Percentiles rank a stretch among this genome's conserved stretches.
Evolutionary conservation across 305 asterid genomes (phyloP).

Genomic region (Stenogyne calaminthoides): DNA sequence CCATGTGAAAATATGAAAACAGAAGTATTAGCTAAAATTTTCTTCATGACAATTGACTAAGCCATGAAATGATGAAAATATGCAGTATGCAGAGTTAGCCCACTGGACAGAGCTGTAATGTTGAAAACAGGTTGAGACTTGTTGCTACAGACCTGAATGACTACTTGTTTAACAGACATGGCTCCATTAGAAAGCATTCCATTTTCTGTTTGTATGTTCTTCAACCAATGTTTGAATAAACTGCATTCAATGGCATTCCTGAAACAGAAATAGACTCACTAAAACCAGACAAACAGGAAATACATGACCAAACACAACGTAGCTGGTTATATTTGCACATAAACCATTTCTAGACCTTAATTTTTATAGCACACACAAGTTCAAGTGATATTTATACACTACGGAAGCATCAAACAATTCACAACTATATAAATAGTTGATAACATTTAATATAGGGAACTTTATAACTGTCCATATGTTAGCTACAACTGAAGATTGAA

Average conservation of each 20-base stretch:
- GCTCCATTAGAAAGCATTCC: constrained; percentile 72
- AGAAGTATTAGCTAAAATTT: neutral
- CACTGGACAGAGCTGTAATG: constrained; percentile 12
- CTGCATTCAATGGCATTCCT: constrained; percentile 84
- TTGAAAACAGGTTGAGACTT: neutral
- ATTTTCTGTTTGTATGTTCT: constrained; percentile 64
- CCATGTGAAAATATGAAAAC: neutral
- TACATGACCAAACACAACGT: neutral
- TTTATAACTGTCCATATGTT: neutral
- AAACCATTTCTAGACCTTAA: neutral
- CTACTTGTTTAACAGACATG: constrained; percentile 63
- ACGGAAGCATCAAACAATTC: constrained; percentile 7
- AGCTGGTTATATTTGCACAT: neutral
- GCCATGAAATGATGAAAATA: neutral
- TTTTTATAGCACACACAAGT: neutral
- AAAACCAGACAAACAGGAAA: constrained; percentile 12
- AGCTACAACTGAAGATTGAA: neutral
- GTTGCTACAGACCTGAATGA: constrained; percentile 63
- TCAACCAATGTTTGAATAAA: constrained; percentile 82
- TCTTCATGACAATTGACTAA: neutral
- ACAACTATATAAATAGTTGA: constrained; percentile 6
- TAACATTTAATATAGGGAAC: neutral
- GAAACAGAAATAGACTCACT: constrained; percentile 31
- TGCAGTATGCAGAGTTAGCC: too few species aligned
- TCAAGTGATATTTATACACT: neutral